Percentiles rank a stretch among this genome's conserved stretches.
phyloP scores from a whole-genome alignment of 2,329 filamentous ascomycete genomes.

The Neonectria magnoliae region DNA sequence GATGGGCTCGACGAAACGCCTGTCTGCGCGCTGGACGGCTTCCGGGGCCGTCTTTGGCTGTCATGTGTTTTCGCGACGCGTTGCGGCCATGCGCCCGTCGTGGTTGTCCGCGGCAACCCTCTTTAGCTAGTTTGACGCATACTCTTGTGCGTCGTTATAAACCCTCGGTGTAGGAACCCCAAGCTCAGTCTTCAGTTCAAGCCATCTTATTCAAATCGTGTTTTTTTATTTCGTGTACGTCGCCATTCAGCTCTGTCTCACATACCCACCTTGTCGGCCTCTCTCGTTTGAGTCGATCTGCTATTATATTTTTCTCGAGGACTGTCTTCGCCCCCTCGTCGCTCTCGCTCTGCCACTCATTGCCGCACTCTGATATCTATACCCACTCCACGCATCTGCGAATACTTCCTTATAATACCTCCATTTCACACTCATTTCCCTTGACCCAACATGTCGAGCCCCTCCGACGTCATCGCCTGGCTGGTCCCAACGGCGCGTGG shows the following conservation, averaged over 20 bases:
- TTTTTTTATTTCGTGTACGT: constrained; percentile 1
- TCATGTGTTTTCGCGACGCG: constrained; percentile 41
- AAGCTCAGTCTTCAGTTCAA: not conserved
- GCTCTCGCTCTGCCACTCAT: constrained; percentile 28
- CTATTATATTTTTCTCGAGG: constrained; percentile 16
- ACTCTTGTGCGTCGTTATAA: constrained; percentile 13
- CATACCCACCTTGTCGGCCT: constrained; percentile 23
- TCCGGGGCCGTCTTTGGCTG: constrained; percentile 6
- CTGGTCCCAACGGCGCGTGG: constrained; percentile 50
- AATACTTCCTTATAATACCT: constrained; percentile 17
- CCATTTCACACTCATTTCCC: constrained; percentile 13
- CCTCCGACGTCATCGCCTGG: constrained; percentile 51
- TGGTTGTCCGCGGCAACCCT: constrained; percentile 26
- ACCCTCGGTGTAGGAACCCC: constrained; percentile 3
- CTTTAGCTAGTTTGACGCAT: not conserved
- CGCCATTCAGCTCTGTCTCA: not conserved
- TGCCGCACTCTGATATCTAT: constrained; percentile 20
- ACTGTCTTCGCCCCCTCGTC: constrained; percentile 22
- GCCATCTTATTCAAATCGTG: not conserved
- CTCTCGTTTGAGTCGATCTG: constrained; percentile 39
- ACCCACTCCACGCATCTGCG: constrained; percentile 7
- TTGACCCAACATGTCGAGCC: constrained; percentile 24
- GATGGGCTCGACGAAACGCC: constrained; percentile 19
- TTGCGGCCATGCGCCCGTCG: constrained; percentile 6
- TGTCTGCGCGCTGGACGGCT: constrained; percentile 14